Base-by-base conservation (phyloP, 352 stramenopile species). In the Blastocystis sp. region DNA sequence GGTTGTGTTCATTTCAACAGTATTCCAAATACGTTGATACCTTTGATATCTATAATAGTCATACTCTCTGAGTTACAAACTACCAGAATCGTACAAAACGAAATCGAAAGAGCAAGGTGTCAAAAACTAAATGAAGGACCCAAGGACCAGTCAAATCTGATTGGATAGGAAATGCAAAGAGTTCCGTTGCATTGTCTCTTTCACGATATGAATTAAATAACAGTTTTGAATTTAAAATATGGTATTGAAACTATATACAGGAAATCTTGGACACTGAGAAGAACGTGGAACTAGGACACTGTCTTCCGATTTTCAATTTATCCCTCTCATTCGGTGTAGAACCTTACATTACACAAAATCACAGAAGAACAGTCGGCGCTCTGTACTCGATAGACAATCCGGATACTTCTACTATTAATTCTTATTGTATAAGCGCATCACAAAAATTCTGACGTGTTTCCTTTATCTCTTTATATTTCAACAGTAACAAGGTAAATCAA, bases 91-190 rank as follows among this genome's bases (percentile, higher is more conserved):
- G 27, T 30, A 37, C 33, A 66, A n/a, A 51, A 75, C 19, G 40
- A 75, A 75, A n/a, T 5, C 9, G 30, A 75, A 40, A 75, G n/a
- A 75, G 30, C 33, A 51, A 75, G 19, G 6, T 22, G 17, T n/a
- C 22, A 13, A 75, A 75, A 75, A 75, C 30, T 44, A 75, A 75
- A 44, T 40, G 19, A 53, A 51, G 30, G 19, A 24, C 62, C 58
- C 13, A 75, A 75, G 17, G 62, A 75, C 62, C 62, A 75, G 62
- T 53, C 30, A 35, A 75, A 75, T 75, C 62, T 75, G 62, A 75
- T 75, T 75, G 62, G 62, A 33, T 75, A 40, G 9, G 17, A 75
- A 51, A 4, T 37, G 5, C 19, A 62, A 62, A n/a, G 56, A 62
- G 56, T 33, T 62, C 27, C 56, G 13, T 13, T 3, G n/a, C n/a